Percentiles rank a stretch among this genome's conserved stretches.
phyloP scores from a whole-genome alignment of 805 yeast species.

The Kodamaea jinghongensis region DNA sequence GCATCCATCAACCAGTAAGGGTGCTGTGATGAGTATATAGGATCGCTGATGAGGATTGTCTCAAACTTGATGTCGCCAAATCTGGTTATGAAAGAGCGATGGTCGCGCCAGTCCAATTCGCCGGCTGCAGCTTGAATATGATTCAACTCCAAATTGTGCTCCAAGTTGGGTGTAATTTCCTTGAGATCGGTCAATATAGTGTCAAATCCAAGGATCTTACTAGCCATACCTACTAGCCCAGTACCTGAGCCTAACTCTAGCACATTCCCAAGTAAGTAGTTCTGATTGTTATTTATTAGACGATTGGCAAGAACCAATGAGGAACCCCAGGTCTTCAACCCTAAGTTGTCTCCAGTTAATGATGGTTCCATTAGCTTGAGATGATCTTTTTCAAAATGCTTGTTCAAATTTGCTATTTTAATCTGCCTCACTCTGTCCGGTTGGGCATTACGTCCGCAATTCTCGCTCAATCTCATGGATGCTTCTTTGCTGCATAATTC shows the following conservation, averaged over 20 bases:
- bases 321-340: slow-evolving; percentile 96
- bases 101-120: slow-evolving; percentile 78
- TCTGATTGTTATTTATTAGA: slow-evolving; percentile 30
- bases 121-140: slow-evolving; percentile 34
- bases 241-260: slow-evolving; percentile 95
- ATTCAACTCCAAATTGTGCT: slow-evolving; percentile 58
- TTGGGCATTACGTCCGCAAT: slow-evolving; percentile 80
- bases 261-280: slow-evolving; percentile 28
- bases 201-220: slow-evolving; percentile 50
- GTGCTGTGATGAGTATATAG: slow-evolving; percentile 80
- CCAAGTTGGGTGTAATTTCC: slow-evolving; percentile 70
- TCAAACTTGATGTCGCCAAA: slow-evolving; percentile 39
- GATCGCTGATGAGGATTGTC: slow-evolving; percentile 78
- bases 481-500: slow-evolving; percentile 52
- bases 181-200: slow-evolving; percentile 71
- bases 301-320: slow-evolving; percentile 65
- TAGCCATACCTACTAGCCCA: slow-evolving; percentile 79
- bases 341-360: slow-evolving; percentile 80
- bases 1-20: slow-evolving; percentile 70
- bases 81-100: slow-evolving; percentile 34
- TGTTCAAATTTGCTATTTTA: slow-evolving; percentile 35
- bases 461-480: slow-evolving; percentile 68
- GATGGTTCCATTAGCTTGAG: slow-evolving; percentile 72
- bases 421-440: slow-evolving; percentile 69
- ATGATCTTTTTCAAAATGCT: slow-evolving; percentile 7